phyloP scores from a whole-genome alignment of 73 alveolate genomes.

The Paramecium primaurelia region DNA sequence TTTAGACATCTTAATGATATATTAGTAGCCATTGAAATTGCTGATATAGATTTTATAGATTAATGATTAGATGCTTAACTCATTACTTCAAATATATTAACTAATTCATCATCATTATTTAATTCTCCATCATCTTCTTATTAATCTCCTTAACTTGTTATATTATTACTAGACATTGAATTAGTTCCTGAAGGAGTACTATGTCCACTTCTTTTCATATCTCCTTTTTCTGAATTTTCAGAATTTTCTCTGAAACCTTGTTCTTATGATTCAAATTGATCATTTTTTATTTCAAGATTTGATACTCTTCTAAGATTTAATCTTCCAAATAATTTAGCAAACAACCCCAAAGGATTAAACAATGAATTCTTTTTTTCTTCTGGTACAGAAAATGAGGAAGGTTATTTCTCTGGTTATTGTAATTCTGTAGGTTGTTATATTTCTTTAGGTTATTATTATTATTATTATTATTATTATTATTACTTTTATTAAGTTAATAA shows the following conservation, averaged over 20 bases:
- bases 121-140: constrained; percentile 23
- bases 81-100: constrained; percentile 34
- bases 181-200: constrained; percentile 3
- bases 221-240: not conserved
- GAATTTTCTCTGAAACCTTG: not conserved
- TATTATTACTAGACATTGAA: constrained; percentile 33
- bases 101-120: constrained; percentile 36
- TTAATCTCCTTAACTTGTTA: not conserved
- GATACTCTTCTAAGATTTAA: constrained; percentile 34
- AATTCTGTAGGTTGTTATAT: not conserved
- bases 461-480: not conserved
- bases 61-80: constrained; percentile 39
- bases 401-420: not conserved
- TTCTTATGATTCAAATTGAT: constrained; percentile 9
- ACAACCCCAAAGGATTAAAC: not conserved
- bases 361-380: not conserved
- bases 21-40: constrained; percentile 31
- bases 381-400: not conserved
- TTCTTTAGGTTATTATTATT: not conserved
- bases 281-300: constrained; percentile 27
- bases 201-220: not conserved
- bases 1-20: not conserved
- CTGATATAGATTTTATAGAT: constrained; percentile 44
- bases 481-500: not conserved
- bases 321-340: not conserved